These are phyloP conservation scores for Crucihimalaya himalaica DNA, from an alignment of 345 rosid species.

Conservation along the genomic window DNA sequence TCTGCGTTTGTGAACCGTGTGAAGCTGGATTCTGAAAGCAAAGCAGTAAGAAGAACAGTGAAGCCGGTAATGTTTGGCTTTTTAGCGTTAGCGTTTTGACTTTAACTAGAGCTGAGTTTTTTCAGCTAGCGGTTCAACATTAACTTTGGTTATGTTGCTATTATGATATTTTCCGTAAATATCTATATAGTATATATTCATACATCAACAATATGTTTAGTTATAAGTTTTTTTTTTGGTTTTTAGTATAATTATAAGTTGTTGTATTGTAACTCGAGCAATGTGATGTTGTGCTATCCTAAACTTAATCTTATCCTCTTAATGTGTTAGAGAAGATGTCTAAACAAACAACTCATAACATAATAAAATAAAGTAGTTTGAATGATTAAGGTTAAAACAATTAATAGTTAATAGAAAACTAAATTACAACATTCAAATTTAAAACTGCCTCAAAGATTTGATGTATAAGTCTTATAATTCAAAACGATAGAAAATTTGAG, in stretches of 20 bases:
- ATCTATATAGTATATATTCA: neutral
- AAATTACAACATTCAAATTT: neutral
- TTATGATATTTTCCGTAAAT: constrained; percentile 24
- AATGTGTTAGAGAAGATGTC: neutral
- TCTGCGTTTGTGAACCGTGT: constrained; percentile 29
- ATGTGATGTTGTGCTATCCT: constrained; percentile 19
- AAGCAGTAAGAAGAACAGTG: constrained; percentile 37
- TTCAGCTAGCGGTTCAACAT: constrained; percentile 23
- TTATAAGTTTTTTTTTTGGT: neutral
- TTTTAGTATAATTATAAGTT: constrained; percentile 4
- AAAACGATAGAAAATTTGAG: too few relatives aligned
- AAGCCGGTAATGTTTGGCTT: constrained; percentile 25
- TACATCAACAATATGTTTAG: constrained; percentile 5
- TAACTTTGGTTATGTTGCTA: constrained; percentile 24
- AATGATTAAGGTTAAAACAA: too few relatives aligned
- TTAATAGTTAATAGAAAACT: too few relatives aligned
- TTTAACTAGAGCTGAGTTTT: constrained; percentile 26
- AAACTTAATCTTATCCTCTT: neutral
- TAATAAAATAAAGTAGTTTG: neutral
- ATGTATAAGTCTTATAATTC: neutral
- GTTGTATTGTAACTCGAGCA: constrained; percentile 12
- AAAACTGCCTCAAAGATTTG: neutral
- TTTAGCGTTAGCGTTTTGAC: constrained; percentile 27
- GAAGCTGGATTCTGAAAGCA: constrained; percentile 29
- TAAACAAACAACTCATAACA: neutral